Evolutionary conservation across 2,329 filamentous ascomycete genomes (phyloP).

Genomic region (Aspergillus piperis): DNA sequence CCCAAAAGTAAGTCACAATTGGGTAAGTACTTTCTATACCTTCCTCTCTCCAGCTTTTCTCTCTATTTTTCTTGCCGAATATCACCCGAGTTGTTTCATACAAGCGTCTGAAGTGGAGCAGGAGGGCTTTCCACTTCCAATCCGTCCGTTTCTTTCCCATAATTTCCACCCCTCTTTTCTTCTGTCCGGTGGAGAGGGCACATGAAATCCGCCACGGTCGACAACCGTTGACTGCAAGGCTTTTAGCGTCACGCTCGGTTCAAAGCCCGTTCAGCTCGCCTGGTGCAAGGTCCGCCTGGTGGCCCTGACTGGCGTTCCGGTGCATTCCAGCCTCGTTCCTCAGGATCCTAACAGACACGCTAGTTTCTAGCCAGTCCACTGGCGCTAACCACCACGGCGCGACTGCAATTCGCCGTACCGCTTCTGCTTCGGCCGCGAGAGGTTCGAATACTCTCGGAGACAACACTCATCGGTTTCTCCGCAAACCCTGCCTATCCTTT

Average conservation of each 20-base stretch:
- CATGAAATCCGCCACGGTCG: slow-evolving; percentile 12
- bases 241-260: slow-evolving; percentile 24
- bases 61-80: slow-evolving; percentile 8
- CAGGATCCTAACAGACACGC: slow-evolving; percentile 8
- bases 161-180: slow-evolving; percentile 4
- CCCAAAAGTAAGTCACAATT: too few species aligned
- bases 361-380: slow-evolving; percentile 1
- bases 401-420: slow-evolving; percentile 2
- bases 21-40: neutral
- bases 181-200: slow-evolving; percentile 11
- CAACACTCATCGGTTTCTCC: slow-evolving; percentile 15
- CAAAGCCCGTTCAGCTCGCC: slow-evolving; percentile 16
- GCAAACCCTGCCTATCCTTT: slow-evolving; percentile 22
- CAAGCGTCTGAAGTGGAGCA: slow-evolving; percentile 20
- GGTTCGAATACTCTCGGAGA: slow-evolving; percentile 19
- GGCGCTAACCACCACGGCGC: neutral
- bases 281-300: slow-evolving; percentile 25
- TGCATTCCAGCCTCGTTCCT: slow-evolving; percentile 13
- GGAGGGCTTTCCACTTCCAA: slow-evolving; percentile 7
- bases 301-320: slow-evolving; percentile 19
- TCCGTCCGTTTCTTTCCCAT: slow-evolving; percentile 2
- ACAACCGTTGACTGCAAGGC: slow-evolving; percentile 17
- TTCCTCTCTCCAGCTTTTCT: neutral
- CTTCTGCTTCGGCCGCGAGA: slow-evolving; percentile 15
- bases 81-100: slow-evolving; percentile 21